These are phyloP conservation scores for Besnoitia besnoiti DNA, from an alignment of 169 alveolate species.

Conservation along the genomic window DNA sequence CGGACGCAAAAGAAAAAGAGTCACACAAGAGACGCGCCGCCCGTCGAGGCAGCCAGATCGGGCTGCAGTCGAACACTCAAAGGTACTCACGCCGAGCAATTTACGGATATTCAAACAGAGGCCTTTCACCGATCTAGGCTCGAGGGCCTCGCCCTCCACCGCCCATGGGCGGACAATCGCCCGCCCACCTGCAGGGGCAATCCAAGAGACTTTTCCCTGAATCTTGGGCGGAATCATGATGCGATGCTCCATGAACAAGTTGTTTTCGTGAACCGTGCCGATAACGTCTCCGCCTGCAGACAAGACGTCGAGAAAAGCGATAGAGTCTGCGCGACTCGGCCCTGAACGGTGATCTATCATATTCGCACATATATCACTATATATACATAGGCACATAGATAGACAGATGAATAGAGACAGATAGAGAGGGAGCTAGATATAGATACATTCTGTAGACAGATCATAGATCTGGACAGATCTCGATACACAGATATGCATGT, in stretches of 20 bases:
- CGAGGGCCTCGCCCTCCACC: too few relatives aligned
- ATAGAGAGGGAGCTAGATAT: not conserved
- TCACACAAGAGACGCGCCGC: too few relatives aligned
- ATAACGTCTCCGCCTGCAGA: conserved; percentile 92
- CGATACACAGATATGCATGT: not conserved
- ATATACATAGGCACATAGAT: not conserved
- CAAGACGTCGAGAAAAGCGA: not conserved
- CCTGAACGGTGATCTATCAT: not conserved
- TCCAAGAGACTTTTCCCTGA: conserved; percentile 93
- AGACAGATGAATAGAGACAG: not conserved
- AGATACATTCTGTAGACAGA: not conserved
- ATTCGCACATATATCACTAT: not conserved
- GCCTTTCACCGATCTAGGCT: too few relatives aligned
- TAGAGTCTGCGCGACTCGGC: not conserved
- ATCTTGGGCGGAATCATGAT: conserved; percentile 97
- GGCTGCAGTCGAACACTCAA: too few relatives aligned
- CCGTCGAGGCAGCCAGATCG: too few relatives aligned
- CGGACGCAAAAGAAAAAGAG: too few relatives aligned
- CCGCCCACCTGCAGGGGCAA: conserved; percentile 95
- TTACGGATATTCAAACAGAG: too few relatives aligned
- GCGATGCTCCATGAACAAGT: conserved; percentile 93
- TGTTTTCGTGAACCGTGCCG: conserved; percentile 95
- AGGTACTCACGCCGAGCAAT: too few relatives aligned
- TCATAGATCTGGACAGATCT: not conserved
- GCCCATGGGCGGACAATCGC: too few relatives aligned